Conservation (phyloP, 805 yeast genomes). For the Cephaloascus albidus region DNA sequence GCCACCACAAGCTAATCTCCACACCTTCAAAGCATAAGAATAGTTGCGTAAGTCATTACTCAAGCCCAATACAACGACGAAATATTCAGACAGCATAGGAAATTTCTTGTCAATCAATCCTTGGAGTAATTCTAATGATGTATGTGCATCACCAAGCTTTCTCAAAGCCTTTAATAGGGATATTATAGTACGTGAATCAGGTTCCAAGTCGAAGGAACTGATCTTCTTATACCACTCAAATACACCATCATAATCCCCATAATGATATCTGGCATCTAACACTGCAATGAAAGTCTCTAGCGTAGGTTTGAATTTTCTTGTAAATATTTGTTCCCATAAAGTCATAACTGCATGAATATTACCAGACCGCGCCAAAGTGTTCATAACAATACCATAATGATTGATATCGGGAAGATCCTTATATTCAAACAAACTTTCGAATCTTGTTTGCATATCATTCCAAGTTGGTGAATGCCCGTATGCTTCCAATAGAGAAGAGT, state of each 20-base stretch:
- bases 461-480: conserved; percentile 39
- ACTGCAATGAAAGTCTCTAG: conserved; percentile 33
- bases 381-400: conserved; percentile 56
- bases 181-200: conserved; percentile 15
- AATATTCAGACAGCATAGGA: too few relatives aligned
- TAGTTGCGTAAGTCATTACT: too few relatives aligned
- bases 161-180: conserved; percentile 18
- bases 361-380: conserved; percentile 43
- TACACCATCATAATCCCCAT: conserved; percentile 24
- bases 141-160: conserved; percentile 14
- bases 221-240: conserved; percentile 8
- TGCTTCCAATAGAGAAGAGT: conserved; percentile 36
- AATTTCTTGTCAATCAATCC: conserved; percentile 6
- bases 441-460: conserved; percentile 43
- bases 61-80: too few relatives aligned
- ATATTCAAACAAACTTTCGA: conserved; percentile 46
- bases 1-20: too few relatives aligned
- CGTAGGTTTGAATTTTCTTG: conserved; percentile 38
- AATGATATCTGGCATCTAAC: conserved; percentile 27
- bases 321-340: conserved; percentile 37
- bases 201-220: conserved; percentile 6
- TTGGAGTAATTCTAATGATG: conserved; percentile 17
- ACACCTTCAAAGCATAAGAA: too few relatives aligned
- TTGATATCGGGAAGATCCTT: conserved; percentile 41
- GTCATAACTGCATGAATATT: conserved; percentile 37